Conservation (phyloP, 495 filamentous ascomycete species). For the Trichoderma reesei region DNA sequence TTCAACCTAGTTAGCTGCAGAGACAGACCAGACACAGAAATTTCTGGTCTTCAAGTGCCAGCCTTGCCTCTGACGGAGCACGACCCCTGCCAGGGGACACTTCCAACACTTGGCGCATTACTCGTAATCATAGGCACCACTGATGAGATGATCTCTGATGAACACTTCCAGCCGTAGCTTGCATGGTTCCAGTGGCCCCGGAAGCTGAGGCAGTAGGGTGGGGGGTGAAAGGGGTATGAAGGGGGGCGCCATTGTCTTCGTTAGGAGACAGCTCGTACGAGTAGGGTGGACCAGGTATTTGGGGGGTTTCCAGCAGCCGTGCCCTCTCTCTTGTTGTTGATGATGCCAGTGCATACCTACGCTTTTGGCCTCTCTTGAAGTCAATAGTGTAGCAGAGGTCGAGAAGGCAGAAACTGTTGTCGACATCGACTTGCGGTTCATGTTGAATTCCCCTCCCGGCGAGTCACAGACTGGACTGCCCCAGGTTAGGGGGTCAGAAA, state of each 20-base stretch:
- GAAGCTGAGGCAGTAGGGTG: neutral
- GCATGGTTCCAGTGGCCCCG: conserved; percentile 1
- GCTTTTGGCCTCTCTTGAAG: neutral
- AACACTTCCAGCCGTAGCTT: neutral
- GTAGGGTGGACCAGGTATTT: neutral
- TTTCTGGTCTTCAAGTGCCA: neutral
- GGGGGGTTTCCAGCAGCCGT: neutral
- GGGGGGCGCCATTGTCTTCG: neutral
- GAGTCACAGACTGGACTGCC: no score
- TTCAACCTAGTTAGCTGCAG: conserved; percentile 3
- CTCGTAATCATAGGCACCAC: neutral
- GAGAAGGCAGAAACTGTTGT: no score
- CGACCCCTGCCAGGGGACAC: conserved; percentile 1
- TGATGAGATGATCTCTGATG: neutral
- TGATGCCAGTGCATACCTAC: no score
- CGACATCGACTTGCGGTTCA: no score
- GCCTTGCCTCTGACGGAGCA: conserved; percentile 1
- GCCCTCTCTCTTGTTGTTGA: neutral
- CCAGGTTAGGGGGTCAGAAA: no score
- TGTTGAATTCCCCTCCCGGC: no score
- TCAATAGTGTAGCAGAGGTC: no score
- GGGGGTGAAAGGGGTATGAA: neutral
- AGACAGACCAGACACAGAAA: no score
- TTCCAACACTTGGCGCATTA: conserved; percentile 4
- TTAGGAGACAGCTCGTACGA: neutral